Evolutionary conservation across 306 rosid genomes (phyloP).

Genomic region (Begonia masoniana): DNA sequence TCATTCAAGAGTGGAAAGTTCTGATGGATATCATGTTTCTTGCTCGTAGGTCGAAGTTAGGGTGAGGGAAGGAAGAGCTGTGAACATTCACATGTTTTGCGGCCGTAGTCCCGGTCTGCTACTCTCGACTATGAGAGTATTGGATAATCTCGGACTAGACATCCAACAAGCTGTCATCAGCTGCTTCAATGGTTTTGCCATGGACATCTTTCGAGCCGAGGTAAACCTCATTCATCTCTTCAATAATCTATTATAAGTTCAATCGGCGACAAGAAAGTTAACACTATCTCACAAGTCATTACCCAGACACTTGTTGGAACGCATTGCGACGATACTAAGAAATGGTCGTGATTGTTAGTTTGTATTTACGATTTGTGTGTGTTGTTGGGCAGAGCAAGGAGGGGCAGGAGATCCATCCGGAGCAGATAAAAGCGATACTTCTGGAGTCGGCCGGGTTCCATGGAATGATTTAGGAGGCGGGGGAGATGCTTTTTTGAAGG

Average conservation of each 20-base stretch:
- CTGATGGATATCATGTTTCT: not conserved
- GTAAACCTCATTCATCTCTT: conserved; percentile 23
- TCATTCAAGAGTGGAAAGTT: too few species aligned
- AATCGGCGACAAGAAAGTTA: too few species aligned
- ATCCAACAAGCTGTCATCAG: conserved; percentile 98
- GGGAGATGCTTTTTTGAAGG: too few species aligned
- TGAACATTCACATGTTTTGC: conserved; percentile 95
- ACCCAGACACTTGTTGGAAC: too few species aligned
- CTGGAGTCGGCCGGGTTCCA: conserved; percentile 11
- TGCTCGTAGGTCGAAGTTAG: conserved; percentile 66
- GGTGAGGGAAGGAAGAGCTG: conserved; percentile 87
- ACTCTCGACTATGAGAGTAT: conserved; percentile 78
- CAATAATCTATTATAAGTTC: not conserved
- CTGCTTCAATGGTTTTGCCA: conserved; percentile 93
- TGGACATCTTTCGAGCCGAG: conserved; percentile 96
- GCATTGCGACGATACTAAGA: too few species aligned
- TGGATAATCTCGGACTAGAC: conserved; percentile 88
- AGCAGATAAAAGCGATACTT: conserved; percentile 13
- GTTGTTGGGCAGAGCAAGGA: conserved; percentile 14
- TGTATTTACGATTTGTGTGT: not conserved
- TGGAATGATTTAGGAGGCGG: not conserved
- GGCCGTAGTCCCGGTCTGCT: conserved; percentile 84
- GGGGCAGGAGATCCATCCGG: conserved; percentile 10
- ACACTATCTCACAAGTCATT: too few species aligned
- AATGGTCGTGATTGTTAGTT: too few species aligned